These are phyloP conservation scores for Chondrostereum purpureum DNA, from an alignment of 1,284 basidiomycete genomes.

Conservation along the genomic window DNA sequence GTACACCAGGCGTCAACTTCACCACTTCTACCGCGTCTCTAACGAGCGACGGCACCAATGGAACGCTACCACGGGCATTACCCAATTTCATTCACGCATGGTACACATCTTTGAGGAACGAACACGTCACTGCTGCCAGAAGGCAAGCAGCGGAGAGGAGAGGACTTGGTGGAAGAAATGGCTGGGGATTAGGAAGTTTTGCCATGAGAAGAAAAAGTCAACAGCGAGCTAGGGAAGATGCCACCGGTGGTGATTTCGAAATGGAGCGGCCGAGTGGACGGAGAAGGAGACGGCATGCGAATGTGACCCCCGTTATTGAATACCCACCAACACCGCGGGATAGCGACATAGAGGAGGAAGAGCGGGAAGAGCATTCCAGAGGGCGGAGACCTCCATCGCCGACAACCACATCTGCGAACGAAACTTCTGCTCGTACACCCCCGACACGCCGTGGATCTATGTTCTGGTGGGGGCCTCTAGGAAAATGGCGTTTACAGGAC, in stretches of 20 bases:
- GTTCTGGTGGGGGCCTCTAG: slow-evolving; percentile 76
- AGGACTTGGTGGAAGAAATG: slow-evolving; percentile 34
- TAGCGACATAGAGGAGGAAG: slow-evolving; percentile 2
- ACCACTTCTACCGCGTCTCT: slow-evolving; percentile 15
- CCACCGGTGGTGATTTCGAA: slow-evolving; percentile 5
- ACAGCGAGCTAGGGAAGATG: slow-evolving; percentile 6
- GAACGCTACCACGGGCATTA: slow-evolving; percentile 27
- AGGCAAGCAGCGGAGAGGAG: slow-evolving; percentile 59
- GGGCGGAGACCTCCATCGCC: not conserved
- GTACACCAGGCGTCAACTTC: not conserved
- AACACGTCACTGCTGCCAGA: slow-evolving; percentile 60
- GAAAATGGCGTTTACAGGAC: slow-evolving; percentile 68
- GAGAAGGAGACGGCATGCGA: slow-evolving; percentile 4
- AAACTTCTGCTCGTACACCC: not conserved
- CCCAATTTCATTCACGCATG: slow-evolving; percentile 39
- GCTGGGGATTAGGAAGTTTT: slow-evolving; percentile 36
- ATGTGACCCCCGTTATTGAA: not conserved
- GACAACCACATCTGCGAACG: not conserved
- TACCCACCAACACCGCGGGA: not conserved
- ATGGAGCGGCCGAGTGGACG: slow-evolving; percentile 7
- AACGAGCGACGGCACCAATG: slow-evolving; percentile 16
- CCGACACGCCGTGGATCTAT: slow-evolving; percentile 33
- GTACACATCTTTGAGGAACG: slow-evolving; percentile 53
- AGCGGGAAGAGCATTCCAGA: slow-evolving; percentile 7
- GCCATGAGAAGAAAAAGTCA: slow-evolving; percentile 15